Conservation (phyloP, 169 alveolate species). For the Plasmodium coatneyi region DNA sequence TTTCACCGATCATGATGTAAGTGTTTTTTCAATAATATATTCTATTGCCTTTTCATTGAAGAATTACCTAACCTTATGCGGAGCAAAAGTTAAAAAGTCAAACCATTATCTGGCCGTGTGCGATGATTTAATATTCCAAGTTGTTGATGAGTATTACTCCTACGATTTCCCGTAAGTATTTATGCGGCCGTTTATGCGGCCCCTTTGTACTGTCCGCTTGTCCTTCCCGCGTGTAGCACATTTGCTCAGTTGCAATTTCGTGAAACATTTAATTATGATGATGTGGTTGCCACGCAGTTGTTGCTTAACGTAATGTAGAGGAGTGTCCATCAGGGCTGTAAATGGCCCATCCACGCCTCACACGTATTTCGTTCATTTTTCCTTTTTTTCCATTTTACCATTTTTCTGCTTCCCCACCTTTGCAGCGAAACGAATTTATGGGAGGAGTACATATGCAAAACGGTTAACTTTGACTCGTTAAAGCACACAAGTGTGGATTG, state of each 20-base stretch:
- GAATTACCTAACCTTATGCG: conserved; percentile 25
- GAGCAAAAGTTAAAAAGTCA: conserved; percentile 41
- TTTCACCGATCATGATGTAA: conserved; percentile 47
- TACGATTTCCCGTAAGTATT: conserved; percentile 40
- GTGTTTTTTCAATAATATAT: conserved; percentile 41
- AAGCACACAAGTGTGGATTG: conserved; percentile 39
- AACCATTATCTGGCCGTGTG: conserved; percentile 12
- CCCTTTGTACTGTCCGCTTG: neutral
- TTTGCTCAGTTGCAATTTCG: neutral
- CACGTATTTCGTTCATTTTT: neutral
- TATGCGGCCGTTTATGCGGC: neutral
- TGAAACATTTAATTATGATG: neutral
- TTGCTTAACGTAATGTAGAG: neutral
- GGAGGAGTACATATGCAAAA: conserved; percentile 51
- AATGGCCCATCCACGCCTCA: neutral
- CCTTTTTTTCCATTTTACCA: neutral
- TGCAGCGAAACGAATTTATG: conserved; percentile 59
- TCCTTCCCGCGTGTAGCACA: neutral
- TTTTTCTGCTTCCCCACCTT: neutral
- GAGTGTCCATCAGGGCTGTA: neutral
- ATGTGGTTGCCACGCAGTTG: neutral
- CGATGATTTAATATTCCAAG: conserved; percentile 33
- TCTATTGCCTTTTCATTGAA: conserved; percentile 46
- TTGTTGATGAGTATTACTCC: conserved; percentile 26
- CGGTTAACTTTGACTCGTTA: conserved; percentile 29